These are phyloP conservation scores for Hansenula anomala DNA, from an alignment of 1,139 yeast species.

Conservation along the genomic window DNA sequence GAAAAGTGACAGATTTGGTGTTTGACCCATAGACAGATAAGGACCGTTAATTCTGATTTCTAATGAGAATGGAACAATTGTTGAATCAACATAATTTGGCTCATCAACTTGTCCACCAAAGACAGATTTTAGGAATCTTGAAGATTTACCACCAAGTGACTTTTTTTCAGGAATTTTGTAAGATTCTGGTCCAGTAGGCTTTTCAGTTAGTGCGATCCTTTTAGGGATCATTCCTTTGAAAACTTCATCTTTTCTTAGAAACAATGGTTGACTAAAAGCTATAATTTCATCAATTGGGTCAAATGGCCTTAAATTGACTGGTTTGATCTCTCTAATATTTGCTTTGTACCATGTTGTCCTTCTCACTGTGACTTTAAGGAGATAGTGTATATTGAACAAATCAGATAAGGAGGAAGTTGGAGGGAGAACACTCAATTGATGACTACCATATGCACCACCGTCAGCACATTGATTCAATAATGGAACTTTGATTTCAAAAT, in stretches of 20 bases:
- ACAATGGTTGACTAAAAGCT: neutral
- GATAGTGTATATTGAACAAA: conserved; percentile 33
- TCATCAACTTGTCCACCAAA: neutral
- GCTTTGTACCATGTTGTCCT: conserved; percentile 47
- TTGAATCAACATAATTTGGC: conserved; percentile 22
- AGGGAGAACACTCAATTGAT: neutral
- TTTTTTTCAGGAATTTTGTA: neutral
- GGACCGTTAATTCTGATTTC: conserved; percentile 45
- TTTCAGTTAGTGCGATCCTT: neutral
- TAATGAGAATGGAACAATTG: conserved; percentile 40
- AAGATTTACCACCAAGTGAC: neutral
- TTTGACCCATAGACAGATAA: conserved; percentile 11
- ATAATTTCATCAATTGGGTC: conserved; percentile 30
- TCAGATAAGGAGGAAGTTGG: neutral
- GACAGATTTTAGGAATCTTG: neutral
- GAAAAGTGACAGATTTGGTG: conserved; percentile 36
- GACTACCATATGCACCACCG: neutral
- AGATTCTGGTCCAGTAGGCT: neutral
- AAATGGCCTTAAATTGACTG: conserved; percentile 49
- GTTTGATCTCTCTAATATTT: conserved; percentile 44
- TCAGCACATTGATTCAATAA: neutral
- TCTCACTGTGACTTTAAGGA: conserved; percentile 56
- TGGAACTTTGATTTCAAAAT: neutral
- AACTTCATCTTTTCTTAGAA: neutral
- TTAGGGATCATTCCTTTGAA: conserved; percentile 1